A percentile compares a stretch with the other conserved stretches of the same genome.
These are phyloP conservation scores for Wickerhamiella sergipiensis DNA, from an alignment of 805 yeast species.

Conservation along the genomic window DNA sequence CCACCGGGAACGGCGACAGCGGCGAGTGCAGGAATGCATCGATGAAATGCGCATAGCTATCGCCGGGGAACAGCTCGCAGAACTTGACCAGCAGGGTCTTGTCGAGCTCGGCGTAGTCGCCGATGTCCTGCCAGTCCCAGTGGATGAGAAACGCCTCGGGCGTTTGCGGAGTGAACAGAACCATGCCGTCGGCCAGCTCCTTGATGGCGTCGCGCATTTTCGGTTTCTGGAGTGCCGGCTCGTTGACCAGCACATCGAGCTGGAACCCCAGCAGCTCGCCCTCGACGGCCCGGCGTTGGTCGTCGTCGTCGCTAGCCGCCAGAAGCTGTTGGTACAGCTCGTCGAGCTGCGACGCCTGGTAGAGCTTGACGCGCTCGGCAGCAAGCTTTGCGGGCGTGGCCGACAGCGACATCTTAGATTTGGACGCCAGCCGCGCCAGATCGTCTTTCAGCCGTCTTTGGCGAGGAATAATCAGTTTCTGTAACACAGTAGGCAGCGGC, in stretches of 20 bases:
- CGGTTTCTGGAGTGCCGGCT: slow-evolving; percentile 35
- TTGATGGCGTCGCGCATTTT: slow-evolving; percentile 31
- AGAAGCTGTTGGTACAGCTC: slow-evolving; percentile 41
- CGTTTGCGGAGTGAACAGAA: slow-evolving; percentile 48
- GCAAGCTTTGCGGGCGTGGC: slow-evolving; percentile 7
- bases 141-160: slow-evolving; percentile 31
- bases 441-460: slow-evolving; percentile 17
- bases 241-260: slow-evolving; percentile 37
- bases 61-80: slow-evolving; percentile 8
- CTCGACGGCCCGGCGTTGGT: slow-evolving; percentile 43
- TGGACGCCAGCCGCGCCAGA: slow-evolving; percentile 15
- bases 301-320: slow-evolving; percentile 49
- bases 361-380: slow-evolving; percentile 31
- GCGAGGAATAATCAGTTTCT: slow-evolving; percentile 14
- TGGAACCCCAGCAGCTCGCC: slow-evolving; percentile 44
- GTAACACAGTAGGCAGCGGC: slow-evolving; percentile 17
- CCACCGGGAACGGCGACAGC: slow-evolving; percentile 3
- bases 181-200: slow-evolving; percentile 56
- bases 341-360: slow-evolving; percentile 39
- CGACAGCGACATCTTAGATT: slow-evolving; percentile 17
- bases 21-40: slow-evolving; percentile 6
- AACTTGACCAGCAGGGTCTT: slow-evolving; percentile 1
- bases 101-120: slow-evolving; percentile 36
- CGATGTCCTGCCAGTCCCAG: slow-evolving; percentile 44
- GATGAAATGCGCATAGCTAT: slow-evolving; percentile 4